Percentiles rank a stretch among this genome's conserved stretches.
Conservation (phyloP, 2,329 filamentous ascomycete species). For the Nemania bipapillata region DNA sequence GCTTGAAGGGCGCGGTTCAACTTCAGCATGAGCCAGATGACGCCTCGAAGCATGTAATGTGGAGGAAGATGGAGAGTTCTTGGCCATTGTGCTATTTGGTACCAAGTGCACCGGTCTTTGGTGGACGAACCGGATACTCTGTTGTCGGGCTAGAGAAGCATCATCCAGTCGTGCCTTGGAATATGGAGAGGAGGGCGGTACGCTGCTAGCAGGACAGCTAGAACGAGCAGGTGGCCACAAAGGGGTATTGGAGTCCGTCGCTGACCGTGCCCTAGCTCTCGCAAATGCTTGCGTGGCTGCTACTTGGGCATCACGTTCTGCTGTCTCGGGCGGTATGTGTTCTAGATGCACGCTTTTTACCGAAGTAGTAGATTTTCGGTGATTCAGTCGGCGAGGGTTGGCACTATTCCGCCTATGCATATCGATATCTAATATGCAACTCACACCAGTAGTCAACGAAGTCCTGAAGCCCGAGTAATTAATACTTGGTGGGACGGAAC, state of each 20-base stretch:
- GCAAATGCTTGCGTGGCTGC: constrained; percentile 71
- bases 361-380: constrained; percentile 66
- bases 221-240: constrained; percentile 52
- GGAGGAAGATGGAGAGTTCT: constrained; percentile 17
- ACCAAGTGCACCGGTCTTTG: constrained; percentile 23
- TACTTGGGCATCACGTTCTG: constrained; percentile 69
- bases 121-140: constrained; percentile 66
- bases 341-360: constrained; percentile 60
- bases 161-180: constrained; percentile 39
- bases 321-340: constrained; percentile 61
- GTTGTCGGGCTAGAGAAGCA: constrained; percentile 55
- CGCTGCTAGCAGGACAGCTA: constrained; percentile 28
- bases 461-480: too few relatives aligned
- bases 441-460: not conserved
- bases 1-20: constrained; percentile 28
- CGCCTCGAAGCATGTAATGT: constrained; percentile 9
- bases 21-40: constrained; percentile 11
- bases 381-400: constrained; percentile 59
- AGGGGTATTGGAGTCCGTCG: constrained; percentile 47
- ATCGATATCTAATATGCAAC: constrained; percentile 10
- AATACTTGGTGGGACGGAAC: not conserved
- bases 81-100: constrained; percentile 13
- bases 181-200: constrained; percentile 34
- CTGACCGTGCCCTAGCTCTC: constrained; percentile 59
- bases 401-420: constrained; percentile 65